Evolutionary conservation across 768 basidiomycete species (phyloP).

Genomic region (Mycena galopus): DNA sequence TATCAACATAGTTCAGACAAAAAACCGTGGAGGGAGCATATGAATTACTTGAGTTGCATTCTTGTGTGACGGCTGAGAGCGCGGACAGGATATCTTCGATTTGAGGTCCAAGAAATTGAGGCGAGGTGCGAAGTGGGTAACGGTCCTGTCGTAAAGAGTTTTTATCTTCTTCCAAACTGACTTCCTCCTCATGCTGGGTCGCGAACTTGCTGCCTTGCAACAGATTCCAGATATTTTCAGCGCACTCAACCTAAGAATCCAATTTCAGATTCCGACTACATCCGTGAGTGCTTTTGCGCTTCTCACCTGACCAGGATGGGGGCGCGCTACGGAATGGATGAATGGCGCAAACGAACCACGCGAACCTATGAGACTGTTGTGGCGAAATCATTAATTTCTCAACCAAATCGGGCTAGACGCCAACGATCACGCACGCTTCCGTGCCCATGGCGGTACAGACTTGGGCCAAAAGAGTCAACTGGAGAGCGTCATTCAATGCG

Average conservation of each 20-base stretch:
- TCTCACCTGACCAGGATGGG: conserved; percentile 81
- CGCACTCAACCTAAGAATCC: conserved; percentile 67
- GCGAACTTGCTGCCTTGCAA: conserved; percentile 75
- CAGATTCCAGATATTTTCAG: conserved; percentile 71
- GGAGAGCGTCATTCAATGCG: conserved; percentile 77
- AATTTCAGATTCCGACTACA: not conserved
- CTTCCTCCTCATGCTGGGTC: conserved; percentile 71
- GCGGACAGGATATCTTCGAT: conserved; percentile 80
- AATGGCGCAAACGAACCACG: conserved; percentile 76
- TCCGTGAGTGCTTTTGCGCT: not conserved
- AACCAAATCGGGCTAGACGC: too few relatives aligned
- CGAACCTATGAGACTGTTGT: conserved; percentile 72
- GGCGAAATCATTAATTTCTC: too few relatives aligned
- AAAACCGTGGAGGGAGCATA: not conserved
- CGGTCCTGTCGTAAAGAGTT: conserved; percentile 83
- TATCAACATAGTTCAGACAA: conserved; percentile 43
- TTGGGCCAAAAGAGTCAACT: conserved; percentile 72
- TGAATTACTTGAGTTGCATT: conserved; percentile 83
- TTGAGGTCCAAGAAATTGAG: conserved; percentile 86
- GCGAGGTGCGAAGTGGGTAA: conserved; percentile 74
- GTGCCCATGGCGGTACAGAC: conserved; percentile 85
- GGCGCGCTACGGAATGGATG: conserved; percentile 80
- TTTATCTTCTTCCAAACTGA: conserved; percentile 72
- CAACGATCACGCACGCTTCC: too few relatives aligned
- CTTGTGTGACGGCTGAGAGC: conserved; percentile 68